A percentile compares a stretch with the other conserved stretches of the same genome.
Conservation (phyloP, 2,329 filamentous ascomycete species). For the Talaromyces rugulosus region DNA sequence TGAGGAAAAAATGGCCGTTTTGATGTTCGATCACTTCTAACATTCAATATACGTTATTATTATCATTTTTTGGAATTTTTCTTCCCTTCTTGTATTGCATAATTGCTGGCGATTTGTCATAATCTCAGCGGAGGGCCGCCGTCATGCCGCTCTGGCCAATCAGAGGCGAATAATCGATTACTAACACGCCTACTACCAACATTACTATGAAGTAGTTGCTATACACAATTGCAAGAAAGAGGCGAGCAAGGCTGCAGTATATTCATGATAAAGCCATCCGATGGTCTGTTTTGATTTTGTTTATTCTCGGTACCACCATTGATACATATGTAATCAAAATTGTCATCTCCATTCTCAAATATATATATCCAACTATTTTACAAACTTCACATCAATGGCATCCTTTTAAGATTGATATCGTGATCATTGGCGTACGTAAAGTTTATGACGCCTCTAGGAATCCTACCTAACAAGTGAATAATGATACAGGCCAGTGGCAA, state of each 20-base stretch:
- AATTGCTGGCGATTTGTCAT: background rate
- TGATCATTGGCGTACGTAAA: constrained; percentile 17
- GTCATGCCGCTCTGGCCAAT: constrained; percentile 6
- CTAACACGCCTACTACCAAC: background rate
- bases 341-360: too few relatives aligned
- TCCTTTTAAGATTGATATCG: constrained; percentile 14
- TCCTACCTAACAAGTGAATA: background rate
- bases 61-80: too few relatives aligned
- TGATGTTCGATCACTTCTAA: too few relatives aligned
- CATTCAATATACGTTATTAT: too few relatives aligned
- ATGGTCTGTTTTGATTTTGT: background rate
- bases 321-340: too few relatives aligned
- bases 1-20: too few relatives aligned
- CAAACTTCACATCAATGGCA: constrained; percentile 9
- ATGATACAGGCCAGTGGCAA: constrained; percentile 19
- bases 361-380: background rate
- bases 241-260: background rate
- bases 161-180: background rate
- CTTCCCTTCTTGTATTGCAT: too few relatives aligned
- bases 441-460: background rate
- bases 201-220: background rate
- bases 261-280: background rate
- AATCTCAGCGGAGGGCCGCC: constrained; percentile 3
- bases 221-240: background rate
- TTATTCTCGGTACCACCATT: background rate